Conservation (phyloP, 2,329 filamentous ascomycete species). For the Pseudogymnoascus sp. region DNA sequence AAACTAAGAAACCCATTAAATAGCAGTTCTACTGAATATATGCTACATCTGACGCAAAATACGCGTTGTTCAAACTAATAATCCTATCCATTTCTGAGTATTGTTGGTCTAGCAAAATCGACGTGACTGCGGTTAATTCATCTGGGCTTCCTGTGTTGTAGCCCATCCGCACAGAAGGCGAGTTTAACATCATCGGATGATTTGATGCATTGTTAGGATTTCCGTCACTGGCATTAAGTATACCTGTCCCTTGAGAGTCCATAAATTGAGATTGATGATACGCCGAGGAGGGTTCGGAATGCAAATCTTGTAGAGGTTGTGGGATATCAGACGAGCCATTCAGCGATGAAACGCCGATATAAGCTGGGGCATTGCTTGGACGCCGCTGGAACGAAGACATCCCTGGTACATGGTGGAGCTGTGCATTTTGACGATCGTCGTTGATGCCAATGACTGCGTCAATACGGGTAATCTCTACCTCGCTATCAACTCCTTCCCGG, state of each 20-base stretch:
- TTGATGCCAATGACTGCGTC: background rate
- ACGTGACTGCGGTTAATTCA: slow-evolving; percentile 20
- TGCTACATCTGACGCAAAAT: slow-evolving; percentile 10
- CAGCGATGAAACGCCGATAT: background rate
- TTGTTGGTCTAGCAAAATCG: slow-evolving; percentile 23
- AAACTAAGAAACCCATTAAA: background rate
- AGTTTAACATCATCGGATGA: slow-evolving; percentile 11
- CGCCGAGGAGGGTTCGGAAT: background rate
- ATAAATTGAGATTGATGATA: background rate
- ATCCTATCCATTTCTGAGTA: slow-evolving; percentile 26
- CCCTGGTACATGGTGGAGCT: background rate
- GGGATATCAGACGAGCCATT: background rate
- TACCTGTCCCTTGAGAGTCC: background rate
- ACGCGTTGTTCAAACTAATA: slow-evolving; percentile 21
- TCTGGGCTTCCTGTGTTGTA: slow-evolving; percentile 14
- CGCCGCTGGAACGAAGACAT: background rate
- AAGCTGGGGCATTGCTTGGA: background rate
- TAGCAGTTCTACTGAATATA: background rate
- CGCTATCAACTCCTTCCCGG: background rate
- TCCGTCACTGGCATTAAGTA: background rate
- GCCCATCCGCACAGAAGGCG: slow-evolving; percentile 11
- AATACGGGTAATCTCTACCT: background rate
- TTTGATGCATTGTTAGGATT: slow-evolving; percentile 3
- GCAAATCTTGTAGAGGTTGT: background rate
- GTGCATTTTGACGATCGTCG: background rate